Evolutionary conservation across 305 asterid species (phyloP).

Genomic region (Rubia tinctorum): DNA sequence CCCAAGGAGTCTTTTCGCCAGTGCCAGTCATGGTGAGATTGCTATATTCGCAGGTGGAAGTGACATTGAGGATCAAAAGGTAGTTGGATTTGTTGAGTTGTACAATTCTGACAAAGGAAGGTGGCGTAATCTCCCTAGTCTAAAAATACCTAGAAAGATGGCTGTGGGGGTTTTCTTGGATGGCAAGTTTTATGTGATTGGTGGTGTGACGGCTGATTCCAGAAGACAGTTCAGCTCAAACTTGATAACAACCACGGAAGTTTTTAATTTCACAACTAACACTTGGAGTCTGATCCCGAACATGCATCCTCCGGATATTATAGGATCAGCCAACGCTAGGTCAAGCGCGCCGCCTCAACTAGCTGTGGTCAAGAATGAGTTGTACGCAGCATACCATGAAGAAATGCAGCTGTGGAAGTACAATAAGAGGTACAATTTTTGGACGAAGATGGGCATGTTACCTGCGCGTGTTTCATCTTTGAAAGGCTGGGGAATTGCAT

Average conservation of each 20-base stretch:
- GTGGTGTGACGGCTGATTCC: conserved; percentile 57
- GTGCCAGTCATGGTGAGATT: conserved; percentile 65
- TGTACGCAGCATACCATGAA: conserved; percentile 69
- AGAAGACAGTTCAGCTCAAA: conserved; percentile 26
- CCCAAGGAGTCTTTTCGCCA: conserved; percentile 66
- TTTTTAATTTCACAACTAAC: conserved; percentile 43
- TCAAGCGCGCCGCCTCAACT: conserved; percentile 77
- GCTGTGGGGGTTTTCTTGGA: conserved; percentile 68
- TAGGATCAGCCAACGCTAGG: conserved; percentile 33
- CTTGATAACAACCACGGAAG: conserved; percentile 63
- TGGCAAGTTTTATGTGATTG: conserved; percentile 63
- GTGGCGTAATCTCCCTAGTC: conserved; percentile 56
- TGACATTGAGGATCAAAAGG: conserved; percentile 37
- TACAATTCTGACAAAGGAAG: conserved; percentile 44
- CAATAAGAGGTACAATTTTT: conserved; percentile 34
- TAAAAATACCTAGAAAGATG: conserved; percentile 64
- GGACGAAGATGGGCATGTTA: conserved; percentile 60
- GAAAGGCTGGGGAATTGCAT: conserved; percentile 88
- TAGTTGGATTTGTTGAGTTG: conserved; percentile 57
- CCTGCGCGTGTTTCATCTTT: conserved; percentile 68
- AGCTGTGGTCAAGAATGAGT: conserved; percentile 68
- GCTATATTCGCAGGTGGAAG: conserved; percentile 86
- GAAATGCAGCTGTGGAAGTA: conserved; percentile 61
- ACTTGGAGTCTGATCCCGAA: conserved; percentile 64
- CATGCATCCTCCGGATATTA: conserved; percentile 58